phyloP scores from a whole-genome alignment of 257 asterid species.

The Knoxia roxburghii region DNA sequence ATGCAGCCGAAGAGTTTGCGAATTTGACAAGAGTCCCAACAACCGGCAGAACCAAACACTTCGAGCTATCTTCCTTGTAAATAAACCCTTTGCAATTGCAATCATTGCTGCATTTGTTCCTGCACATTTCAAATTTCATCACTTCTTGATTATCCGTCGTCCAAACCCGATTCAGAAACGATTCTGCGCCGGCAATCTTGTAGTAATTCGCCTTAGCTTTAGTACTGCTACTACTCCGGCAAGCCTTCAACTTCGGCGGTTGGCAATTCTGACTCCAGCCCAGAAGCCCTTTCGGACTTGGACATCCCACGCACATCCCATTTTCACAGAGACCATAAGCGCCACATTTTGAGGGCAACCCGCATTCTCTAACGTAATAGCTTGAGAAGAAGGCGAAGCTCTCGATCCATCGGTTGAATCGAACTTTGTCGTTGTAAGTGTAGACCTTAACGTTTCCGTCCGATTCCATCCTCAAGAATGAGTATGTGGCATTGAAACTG shows the following conservation, averaged over 20 bases:
- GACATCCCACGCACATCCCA: conserved; percentile 26
- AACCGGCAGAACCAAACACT: conserved; percentile 16
- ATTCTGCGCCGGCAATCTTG: conserved; percentile 17
- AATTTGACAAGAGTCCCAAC: conserved; percentile 16
- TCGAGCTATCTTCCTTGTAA: conserved; percentile 19
- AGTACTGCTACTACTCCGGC: background rate
- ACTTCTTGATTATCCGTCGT: conserved; percentile 19
- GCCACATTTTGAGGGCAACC: conserved; percentile 20
- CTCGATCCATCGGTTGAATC: conserved; percentile 15
- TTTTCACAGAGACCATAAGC: conserved; percentile 14
- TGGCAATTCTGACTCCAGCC: conserved; percentile 19
- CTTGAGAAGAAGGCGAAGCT: conserved; percentile 14
- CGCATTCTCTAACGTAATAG: conserved; percentile 9
- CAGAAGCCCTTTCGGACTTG: conserved; percentile 20
- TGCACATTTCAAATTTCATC: conserved; percentile 18
- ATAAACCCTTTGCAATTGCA: conserved; percentile 26
- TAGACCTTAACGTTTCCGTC: conserved; percentile 19
- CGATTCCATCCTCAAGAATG: conserved; percentile 19
- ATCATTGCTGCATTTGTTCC: conserved; percentile 16
- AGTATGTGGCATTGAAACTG: conserved; percentile 12
- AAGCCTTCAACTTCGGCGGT: conserved; percentile 14
- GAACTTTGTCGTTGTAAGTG: conserved; percentile 15
- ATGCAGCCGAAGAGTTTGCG: conserved; percentile 10
- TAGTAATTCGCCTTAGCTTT: conserved; percentile 1
- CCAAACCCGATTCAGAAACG: conserved; percentile 16